phyloP scores from a whole-genome alignment of 2,329 filamentous ascomycete species.

The Leptographium galeiforme region DNA sequence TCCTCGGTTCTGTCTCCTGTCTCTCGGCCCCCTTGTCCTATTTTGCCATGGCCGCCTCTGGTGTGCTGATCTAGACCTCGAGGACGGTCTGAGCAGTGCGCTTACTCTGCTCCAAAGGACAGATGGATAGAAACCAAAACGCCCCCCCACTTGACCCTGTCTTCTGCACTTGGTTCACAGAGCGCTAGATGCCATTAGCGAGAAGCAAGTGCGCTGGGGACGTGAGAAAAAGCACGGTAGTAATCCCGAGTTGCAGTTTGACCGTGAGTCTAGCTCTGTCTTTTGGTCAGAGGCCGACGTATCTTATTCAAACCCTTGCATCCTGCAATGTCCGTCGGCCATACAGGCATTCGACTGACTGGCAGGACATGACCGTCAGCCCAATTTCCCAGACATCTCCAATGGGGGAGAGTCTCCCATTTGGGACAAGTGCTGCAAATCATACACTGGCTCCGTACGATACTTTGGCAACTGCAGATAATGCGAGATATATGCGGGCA shows the following conservation, averaged over 20 bases:
- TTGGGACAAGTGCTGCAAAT: not conserved
- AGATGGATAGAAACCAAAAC: no score
- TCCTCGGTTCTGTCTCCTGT: not conserved
- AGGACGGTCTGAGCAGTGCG: slow-evolving; percentile 6
- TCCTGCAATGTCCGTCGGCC: not conserved
- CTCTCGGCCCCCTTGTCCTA: not conserved
- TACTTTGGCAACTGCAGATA: not conserved
- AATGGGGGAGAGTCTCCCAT: not conserved
- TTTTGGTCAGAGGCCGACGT: no score
- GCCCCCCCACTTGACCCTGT: no score
- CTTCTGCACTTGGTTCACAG: no score
- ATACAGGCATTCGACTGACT: not conserved
- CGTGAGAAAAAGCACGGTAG: no score
- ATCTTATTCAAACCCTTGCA: not conserved
- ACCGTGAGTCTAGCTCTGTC: no score
- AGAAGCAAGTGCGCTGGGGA: no score
- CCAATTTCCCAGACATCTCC: not conserved
- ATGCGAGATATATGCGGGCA: slow-evolving; percentile 3
- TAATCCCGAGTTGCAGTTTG: no score
- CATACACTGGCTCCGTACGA: not conserved
- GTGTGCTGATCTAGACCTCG: not conserved
- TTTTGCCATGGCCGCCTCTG: not conserved
- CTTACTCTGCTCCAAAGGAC: slow-evolving; percentile 2
- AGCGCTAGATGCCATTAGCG: no score
- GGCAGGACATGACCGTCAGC: not conserved